These are phyloP conservation scores for Claviceps digitariae DNA, from an alignment of 2,329 filamentous ascomycete genomes.

Conservation along the genomic window DNA sequence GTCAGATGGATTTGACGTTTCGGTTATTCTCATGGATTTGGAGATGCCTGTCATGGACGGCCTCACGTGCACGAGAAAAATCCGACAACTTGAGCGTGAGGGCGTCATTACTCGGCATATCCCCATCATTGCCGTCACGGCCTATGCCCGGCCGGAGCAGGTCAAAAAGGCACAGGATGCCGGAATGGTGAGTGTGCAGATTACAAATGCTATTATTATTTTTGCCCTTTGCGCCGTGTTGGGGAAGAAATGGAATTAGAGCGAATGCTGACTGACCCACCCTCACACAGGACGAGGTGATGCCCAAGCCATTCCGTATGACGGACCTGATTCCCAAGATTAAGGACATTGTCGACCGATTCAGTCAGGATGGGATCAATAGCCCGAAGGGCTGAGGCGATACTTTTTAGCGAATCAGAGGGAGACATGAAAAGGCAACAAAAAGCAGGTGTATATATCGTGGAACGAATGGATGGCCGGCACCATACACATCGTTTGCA, in stretches of 20 bases:
- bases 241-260: too few species aligned
- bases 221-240: too few species aligned
- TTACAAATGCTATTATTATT: too few species aligned
- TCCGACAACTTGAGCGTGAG: constrained; percentile 51
- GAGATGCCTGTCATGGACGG: constrained; percentile 80
- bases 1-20: constrained; percentile 34
- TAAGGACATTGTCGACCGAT: constrained; percentile 3
- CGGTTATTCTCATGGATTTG: constrained; percentile 64
- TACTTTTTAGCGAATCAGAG: too few species aligned
- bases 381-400: background rate
- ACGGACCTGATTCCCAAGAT: constrained; percentile 5
- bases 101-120: constrained; percentile 51
- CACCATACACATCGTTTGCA: too few species aligned
- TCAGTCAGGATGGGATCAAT: background rate
- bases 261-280: background rate
- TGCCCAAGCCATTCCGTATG: constrained; percentile 6
- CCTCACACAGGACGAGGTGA: constrained; percentile 4
- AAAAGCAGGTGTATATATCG: background rate
- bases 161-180: constrained; percentile 55
- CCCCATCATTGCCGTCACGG: constrained; percentile 69
- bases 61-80: constrained; percentile 56
- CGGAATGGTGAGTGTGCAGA: constrained; percentile 53
- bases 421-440: background rate
- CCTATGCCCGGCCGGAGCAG: constrained; percentile 62
- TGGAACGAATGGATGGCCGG: too few species aligned